Evolutionary conservation across 345 rosid genomes (phyloP), one percentile per base, ranked within the genome.

Genomic region (Anacardium occidentale): DNA sequence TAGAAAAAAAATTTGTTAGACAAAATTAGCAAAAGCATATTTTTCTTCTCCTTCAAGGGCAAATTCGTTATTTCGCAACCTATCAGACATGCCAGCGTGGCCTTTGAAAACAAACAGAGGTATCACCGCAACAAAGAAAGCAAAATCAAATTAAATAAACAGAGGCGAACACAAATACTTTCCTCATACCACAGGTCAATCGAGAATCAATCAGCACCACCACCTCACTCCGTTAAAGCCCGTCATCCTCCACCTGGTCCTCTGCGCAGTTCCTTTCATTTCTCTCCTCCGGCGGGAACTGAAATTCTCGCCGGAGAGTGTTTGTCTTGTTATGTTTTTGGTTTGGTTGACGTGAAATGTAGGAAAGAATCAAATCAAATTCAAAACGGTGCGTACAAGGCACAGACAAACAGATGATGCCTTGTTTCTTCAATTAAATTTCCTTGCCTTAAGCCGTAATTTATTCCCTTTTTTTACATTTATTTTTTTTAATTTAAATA

Each of bases 291-390:
- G 79, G 80, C 83, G 84, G 71, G 82, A 66, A 7, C 73, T 63
- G 72, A 60, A 64, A 72, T 65, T 65, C 83, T 78, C 81, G 87
- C 88, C 84, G 83, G 87, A 70, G 84, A 62, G n/a, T 56, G 42
- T 56, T 4, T 26, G 4, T 17, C 24, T 5, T 0, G 24, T 25
- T n/a, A n/a, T n/a, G n/a, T n/a, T n/a, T 29, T 37, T 40, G 74
- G 29, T 62, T 81, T 48, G 77, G 85, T 77, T 88, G 72, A 85
- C 92, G 84, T 88, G 87, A 78, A 85, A 82, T 85, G 84, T 80
- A 78, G 89, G 87, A 74, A 79, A 85, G 69, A 20, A 34, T 44
- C 42, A 29, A 45, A 67, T 20, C 50, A 32, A 12, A 57, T 63
- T 32, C 59, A 67, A 67, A 67, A 54, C 70, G 57, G 70, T 51